A percentile compares a stretch with the other conserved stretches of the same genome.
Evolutionary conservation across 2,329 filamentous ascomycete genomes (phyloP).

Genomic region (Botrytis hyacinthi): DNA sequence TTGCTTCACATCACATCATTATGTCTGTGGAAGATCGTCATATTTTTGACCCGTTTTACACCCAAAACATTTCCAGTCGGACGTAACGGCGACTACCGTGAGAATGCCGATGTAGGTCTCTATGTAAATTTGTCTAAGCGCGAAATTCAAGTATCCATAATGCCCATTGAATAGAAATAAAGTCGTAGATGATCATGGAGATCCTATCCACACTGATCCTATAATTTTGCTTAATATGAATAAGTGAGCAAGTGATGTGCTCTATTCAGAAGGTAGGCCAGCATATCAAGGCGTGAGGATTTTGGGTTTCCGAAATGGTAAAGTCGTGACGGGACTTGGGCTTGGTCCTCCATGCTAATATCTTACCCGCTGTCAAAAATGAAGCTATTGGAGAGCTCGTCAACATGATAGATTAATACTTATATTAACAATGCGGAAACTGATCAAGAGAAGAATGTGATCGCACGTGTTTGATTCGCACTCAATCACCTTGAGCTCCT

Average conservation of each 20-base stretch:
- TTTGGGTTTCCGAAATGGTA: background rate
- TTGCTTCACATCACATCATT: background rate
- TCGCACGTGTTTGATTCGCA: constrained; percentile 17
- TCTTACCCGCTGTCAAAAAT: constrained; percentile 9
- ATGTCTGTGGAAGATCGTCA: background rate
- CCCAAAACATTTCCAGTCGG: constrained; percentile 4
- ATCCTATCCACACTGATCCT: constrained; percentile 3
- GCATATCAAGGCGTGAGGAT: background rate
- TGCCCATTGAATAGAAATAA: background rate
- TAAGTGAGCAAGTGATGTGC: background rate
- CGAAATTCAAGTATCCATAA: background rate
- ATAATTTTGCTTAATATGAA: background rate
- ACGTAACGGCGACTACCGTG: background rate
- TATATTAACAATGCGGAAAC: background rate
- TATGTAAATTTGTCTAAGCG: background rate
- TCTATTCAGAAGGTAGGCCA: background rate
- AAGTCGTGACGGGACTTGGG: background rate
- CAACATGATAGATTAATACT: background rate
- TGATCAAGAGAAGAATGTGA: background rate
- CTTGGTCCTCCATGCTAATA: background rate
- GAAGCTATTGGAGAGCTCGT: background rate
- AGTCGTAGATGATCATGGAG: background rate
- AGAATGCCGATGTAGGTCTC: background rate
- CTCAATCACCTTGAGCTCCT: background rate
- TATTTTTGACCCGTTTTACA: background rate